phyloP scores from a whole-genome alignment of 1,284 basidiomycete species.

The Ceratobasidium sp. region DNA sequence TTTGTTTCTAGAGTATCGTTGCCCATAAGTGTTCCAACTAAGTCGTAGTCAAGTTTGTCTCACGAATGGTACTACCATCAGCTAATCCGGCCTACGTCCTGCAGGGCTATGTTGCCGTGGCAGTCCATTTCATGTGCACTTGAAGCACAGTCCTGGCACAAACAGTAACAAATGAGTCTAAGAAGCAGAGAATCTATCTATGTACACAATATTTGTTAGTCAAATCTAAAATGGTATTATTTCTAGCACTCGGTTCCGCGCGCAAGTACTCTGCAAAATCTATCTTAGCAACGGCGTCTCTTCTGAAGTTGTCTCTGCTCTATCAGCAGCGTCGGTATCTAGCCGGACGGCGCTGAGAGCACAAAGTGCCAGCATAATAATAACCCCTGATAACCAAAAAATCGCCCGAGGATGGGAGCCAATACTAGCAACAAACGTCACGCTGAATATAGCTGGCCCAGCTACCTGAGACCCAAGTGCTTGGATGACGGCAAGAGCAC shows the following conservation, averaged over 20 bases:
- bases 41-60: constrained; percentile 16
- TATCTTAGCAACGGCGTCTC: constrained; percentile 25
- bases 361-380: constrained; percentile 34
- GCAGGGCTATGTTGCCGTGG: constrained; percentile 16
- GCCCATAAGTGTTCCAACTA: neutral
- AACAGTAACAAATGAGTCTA: constrained; percentile 11
- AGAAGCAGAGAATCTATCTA: too few relatives aligned
- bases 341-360: constrained; percentile 9
- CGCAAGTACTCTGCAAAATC: too few relatives aligned
- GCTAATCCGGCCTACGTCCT: constrained; percentile 5
- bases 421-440: constrained; percentile 73
- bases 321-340: neutral
- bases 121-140: neutral
- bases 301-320: constrained; percentile 2
- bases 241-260: too few relatives aligned
- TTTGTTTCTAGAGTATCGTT: constrained; percentile 23
- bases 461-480: constrained; percentile 58
- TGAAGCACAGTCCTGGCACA: neutral
- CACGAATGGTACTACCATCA: constrained; percentile 7
- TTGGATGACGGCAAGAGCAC: constrained; percentile 77
- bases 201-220: too few relatives aligned
- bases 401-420: constrained; percentile 70
- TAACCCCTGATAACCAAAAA: constrained; percentile 47
- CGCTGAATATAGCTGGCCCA: constrained; percentile 73
- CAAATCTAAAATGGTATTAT: too few relatives aligned